A percentile compares a stretch with the other conserved stretches of the same genome.
phyloP scores from a whole-genome alignment of 441 rosid species.

The Corymbia calophylla region DNA sequence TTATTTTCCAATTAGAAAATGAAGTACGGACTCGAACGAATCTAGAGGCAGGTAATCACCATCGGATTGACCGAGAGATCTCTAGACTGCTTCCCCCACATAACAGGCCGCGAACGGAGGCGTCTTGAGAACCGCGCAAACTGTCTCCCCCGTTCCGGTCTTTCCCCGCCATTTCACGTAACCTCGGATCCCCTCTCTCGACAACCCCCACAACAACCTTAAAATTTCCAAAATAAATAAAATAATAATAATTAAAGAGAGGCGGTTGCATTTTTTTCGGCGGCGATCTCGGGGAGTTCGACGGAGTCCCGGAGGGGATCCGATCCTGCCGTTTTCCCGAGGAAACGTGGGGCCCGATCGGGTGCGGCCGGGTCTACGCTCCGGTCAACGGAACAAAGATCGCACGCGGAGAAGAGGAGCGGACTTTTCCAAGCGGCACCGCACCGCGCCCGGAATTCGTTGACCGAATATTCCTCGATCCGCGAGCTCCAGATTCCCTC shows the following conservation, averaged over 20 bases:
- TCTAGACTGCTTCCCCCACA: neutral
- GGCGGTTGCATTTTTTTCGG: neutral
- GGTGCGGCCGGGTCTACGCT: neutral
- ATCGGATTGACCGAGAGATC: neutral
- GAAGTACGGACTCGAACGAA: neutral
- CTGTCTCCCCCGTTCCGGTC: neutral
- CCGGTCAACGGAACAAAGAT: neutral
- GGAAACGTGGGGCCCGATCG: neutral
- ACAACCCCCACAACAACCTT: neutral
- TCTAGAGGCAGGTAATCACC: neutral
- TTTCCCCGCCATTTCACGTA: neutral
- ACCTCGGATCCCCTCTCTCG: neutral
- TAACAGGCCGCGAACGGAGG: neutral
- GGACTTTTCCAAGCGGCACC: neutral
- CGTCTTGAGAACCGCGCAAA: neutral
- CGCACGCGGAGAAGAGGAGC: neutral
- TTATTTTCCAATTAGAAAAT: neutral
- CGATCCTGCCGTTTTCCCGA: neutral
- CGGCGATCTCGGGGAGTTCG: neutral
- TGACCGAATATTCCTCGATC: neutral
- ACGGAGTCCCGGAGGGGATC: neutral
- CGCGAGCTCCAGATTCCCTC: neutral
- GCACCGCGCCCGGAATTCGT: neutral
- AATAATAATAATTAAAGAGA: accelerated
- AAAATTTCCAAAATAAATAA: neutral